Base-by-base conservation (phyloP, 1,139 yeast genomes). In the Pichia kudriavzevii region DNA sequence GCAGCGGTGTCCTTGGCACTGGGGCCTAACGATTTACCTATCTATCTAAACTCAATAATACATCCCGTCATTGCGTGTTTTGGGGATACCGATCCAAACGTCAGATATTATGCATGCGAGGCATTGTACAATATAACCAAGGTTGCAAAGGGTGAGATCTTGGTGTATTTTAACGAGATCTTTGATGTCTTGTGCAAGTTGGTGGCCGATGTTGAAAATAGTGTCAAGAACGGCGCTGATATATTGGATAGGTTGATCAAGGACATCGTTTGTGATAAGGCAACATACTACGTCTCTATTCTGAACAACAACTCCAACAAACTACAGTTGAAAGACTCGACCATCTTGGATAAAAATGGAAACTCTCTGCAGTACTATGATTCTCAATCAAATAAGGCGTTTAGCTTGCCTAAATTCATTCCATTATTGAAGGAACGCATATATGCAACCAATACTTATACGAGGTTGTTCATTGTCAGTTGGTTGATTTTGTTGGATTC, bases 201-300 rank as follows among this genome's bases (percentile, higher is more conserved):
- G 41, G 91, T 94, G 11, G 88, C 96, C 1, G 99, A 93, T 55
- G 70, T 85, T 7, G 98, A 91, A 49, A 76, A 82, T 22, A 80
- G 94, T 22, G 97, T 91, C 18, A 84, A 88, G 53, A 91, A 88
- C 50, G 99, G 96, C 5, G 97, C 98, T 3, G 96, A 91, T 57
- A 70, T 93, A 32, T 70, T 93, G 45, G 97, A 93, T 59, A 60
- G 97, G 28, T 67, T 93, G 45, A 76, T 91, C 46, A 91, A 93
- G 56, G 98, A 93, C 56, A 88, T 93, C 36, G 96, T 91, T 1
- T 83, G 95, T 34, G 97, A 94, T 45, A 85, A 88, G 54, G 94
- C 97, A 1, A 79, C 96, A 1, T 80, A 80, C 17, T 91, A 87
- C 58, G 79, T 87, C 2, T 84, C 95, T n/a, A 72, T 84, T 3